Base-by-base conservation (phyloP, 805 yeast genomes). In the Zygoascus biomembranicola region DNA sequence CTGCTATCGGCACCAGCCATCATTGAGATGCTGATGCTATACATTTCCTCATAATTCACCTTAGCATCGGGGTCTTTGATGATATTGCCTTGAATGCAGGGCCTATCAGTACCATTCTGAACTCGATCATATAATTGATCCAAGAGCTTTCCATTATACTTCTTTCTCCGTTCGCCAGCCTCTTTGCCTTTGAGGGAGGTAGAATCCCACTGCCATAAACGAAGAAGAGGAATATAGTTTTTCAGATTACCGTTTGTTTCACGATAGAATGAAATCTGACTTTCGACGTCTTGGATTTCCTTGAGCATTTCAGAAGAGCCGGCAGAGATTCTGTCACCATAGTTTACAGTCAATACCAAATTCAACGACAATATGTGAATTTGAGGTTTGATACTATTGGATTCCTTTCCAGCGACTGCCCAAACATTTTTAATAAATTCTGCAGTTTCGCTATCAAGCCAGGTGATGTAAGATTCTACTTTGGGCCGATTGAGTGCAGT, bases 1-100 rank as follows among this genome's bases (percentile, higher is more conserved):
- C 82, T 78, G 57, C 85, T 85, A 63, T 85, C 90, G 0, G 90
- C 90, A 13, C 90, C 90, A 60, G 87, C 80, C 0, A 85, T 80
- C 84, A 84, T 80, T 0, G 90, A 81, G 45, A 85, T 68, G 59
- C 88, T 82, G 5, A 82, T 73, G 43, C 86, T 78, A 49, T 72
- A 72, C 50, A 79, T 61, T 59, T 82, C 87, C 8, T 49, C 47
- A 14, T 58, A 52, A 31, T 50, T 35, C 16, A 61, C 53, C 37
- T 55, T 57, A 11, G 65, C 57, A 32, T 56, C 59, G 5, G 59
- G 58, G 43, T 59, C 65, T 14, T 51, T 49, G 3, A 59, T 41
- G 16, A 62, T 52, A 39, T 57, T 59, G 6, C 59, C 64, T 48
- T 60, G 63, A 43, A 62, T 62, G 49, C 65, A 62, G 3, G 63